Base-by-base conservation (phyloP, 768 basidiomycete species). In the Dendrothele bispora region DNA sequence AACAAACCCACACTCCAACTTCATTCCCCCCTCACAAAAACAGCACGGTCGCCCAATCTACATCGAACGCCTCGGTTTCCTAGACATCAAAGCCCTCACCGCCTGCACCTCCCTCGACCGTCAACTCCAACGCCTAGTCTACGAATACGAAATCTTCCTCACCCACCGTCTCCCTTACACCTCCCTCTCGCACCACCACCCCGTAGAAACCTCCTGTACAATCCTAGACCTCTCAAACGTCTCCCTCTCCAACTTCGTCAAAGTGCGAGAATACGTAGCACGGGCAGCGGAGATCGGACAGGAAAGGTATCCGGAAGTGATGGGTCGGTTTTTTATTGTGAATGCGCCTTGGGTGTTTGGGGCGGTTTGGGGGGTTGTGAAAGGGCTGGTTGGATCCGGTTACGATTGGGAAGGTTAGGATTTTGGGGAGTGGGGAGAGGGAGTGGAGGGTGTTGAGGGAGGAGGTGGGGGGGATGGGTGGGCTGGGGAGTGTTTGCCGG, bases 241-340 rank as follows among this genome's bases (percentile, higher is more conserved):
- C 32, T 74, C 78, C 43, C 62, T 98, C 52, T 67, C 78, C 52
- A 83, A 82, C 62, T 98, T 98, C 64, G 94, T 86, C 67, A 81
- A 80, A 60, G 94, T 98, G 70, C 95, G 91, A 71, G 88, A 91
- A 69, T 95, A 93, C 73, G 88, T 98, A 35, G 78, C 75, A 52
- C 67, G 79, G 18, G 89, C 93, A 0, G 72, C 87, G 0, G 61
- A 64, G 22, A 86, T 99, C 66, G 91, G 91, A 10, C 94, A 97
- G 66, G 81, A 97, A 72, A 77, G 88, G 55, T 98, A 94, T 67
- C 91, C 93, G 1, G 91, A 95, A 66, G 83, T 78, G 55, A 92
- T 98, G 95, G 95, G 95, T 73, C 91, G 90, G 64, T 98, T 99
- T 75, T 99, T 91, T 77, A 94, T 98, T 78, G 89, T 97, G 79